phyloP scores from a whole-genome alignment of 1,284 basidiomycete species.

The Takashimella tepidaria region DNA sequence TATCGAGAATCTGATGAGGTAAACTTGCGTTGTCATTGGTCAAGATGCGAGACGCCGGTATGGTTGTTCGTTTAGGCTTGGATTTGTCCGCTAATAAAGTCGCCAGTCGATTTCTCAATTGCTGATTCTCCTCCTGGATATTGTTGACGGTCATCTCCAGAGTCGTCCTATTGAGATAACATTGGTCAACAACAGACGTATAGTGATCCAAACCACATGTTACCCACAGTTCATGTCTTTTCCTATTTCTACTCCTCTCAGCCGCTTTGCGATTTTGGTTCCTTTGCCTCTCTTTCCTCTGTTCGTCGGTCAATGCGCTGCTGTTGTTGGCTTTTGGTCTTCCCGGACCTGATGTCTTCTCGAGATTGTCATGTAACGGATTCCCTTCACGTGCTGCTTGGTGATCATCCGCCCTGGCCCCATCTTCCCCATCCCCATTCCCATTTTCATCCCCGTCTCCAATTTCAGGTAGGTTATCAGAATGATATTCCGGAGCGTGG shows the following conservation, averaged over 20 bases:
- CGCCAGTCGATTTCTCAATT: slow-evolving; percentile 31
- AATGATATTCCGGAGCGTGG: not conserved
- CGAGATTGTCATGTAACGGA: not conserved
- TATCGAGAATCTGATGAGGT: not conserved
- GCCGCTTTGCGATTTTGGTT: slow-evolving; percentile 44
- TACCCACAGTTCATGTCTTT: slow-evolving; percentile 41
- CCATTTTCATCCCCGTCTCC: too few species aligned
- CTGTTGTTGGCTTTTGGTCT: not conserved
- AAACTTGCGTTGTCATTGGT: not conserved
- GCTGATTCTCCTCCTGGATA: slow-evolving; percentile 39
- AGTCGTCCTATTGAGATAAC: slow-evolving; percentile 21
- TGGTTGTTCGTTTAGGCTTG: not conserved
- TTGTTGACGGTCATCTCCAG: slow-evolving; percentile 37
- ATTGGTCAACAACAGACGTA: not conserved
- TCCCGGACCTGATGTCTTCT: not conserved
- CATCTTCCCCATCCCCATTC: not conserved
- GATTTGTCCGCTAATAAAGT: slow-evolving; percentile 21
- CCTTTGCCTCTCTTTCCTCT: slow-evolving; percentile 41
- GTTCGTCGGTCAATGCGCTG: slow-evolving; percentile 17
- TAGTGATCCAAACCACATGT: too few species aligned
- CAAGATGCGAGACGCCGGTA: slow-evolving; percentile 1
- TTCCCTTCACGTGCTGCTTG: not conserved
- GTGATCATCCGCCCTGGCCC: not conserved
- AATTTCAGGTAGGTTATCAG: too few species aligned
- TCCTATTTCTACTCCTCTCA: slow-evolving; percentile 40